Conservation (phyloP, 1,139 yeast genomes). For the Blastobotrys malaysiensis region DNA sequence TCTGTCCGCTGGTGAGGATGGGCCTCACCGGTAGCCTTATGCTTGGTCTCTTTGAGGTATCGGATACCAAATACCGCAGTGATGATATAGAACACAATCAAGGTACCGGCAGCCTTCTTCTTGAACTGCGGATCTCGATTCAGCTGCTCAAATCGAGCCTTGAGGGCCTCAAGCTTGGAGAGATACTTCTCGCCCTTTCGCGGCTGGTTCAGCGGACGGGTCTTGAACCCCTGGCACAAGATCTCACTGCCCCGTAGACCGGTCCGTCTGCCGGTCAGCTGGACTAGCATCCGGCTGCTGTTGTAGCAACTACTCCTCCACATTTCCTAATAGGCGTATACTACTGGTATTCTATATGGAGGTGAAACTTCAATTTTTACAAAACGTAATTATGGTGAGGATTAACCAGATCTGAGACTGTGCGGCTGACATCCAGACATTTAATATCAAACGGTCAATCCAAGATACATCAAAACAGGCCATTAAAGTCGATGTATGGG, state of each 20-base stretch:
- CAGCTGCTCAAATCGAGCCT: constrained; percentile 7
- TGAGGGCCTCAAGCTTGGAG: constrained; percentile 7
- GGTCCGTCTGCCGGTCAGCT: background rate
- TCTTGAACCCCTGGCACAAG: background rate
- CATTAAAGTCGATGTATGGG: no score
- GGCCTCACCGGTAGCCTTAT: constrained; percentile 34
- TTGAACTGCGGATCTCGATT: constrained; percentile 11
- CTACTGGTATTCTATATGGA: background rate
- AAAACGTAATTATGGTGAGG: background rate
- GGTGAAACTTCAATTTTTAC: background rate
- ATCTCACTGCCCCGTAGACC: background rate
- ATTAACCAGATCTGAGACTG: background rate
- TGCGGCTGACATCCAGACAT: background rate
- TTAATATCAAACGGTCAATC: no score
- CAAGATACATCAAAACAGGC: no score
- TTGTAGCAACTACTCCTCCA: background rate
- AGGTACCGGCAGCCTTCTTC: constrained; percentile 9
- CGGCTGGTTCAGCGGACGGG: constrained; percentile 4
- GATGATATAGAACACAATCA: constrained; percentile 26
- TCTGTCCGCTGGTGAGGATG: constrained; percentile 30
- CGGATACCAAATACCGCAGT: constrained; percentile 29
- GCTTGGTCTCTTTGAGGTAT: constrained; percentile 33
- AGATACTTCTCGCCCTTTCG: constrained; percentile 11
- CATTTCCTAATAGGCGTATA: background rate
- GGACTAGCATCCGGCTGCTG: background rate